These are phyloP conservation scores for Populus alba DNA, from an alignment of 345 rosid genomes.

Conservation along the genomic window DNA sequence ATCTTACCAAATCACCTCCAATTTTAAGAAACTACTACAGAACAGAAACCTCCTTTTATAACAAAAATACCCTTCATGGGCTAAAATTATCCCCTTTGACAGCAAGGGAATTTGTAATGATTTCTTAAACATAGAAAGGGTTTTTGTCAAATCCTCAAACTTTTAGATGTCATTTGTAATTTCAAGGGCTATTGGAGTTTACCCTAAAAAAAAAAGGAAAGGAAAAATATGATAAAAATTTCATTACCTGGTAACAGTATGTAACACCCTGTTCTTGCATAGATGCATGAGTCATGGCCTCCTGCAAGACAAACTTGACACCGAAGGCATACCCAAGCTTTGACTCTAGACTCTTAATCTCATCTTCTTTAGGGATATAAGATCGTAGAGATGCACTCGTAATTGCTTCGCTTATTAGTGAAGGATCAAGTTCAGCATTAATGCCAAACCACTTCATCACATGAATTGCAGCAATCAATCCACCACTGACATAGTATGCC, in stretches of 20 bases:
- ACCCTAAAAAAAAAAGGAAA: background rate
- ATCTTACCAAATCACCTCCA: background rate
- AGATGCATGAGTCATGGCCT: slow-evolving; percentile 75
- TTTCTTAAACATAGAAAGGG: background rate
- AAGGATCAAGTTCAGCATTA: slow-evolving; percentile 47
- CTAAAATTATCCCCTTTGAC: background rate
- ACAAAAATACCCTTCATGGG: background rate
- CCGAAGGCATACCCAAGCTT: slow-evolving; percentile 62
- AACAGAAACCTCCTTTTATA: background rate
- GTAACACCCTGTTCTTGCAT: slow-evolving; percentile 38
- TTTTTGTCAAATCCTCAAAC: background rate
- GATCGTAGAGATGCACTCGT: slow-evolving; percentile 41
- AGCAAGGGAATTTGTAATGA: background rate
- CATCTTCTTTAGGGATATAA: slow-evolving; percentile 44
- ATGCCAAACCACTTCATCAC: slow-evolving; percentile 78
- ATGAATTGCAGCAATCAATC: slow-evolving; percentile 59
- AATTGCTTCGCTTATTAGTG: slow-evolving; percentile 46
- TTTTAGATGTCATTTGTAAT: background rate
- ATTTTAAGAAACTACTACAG: background rate
- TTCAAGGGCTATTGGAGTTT: background rate
- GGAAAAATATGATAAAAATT: background rate
- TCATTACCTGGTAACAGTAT: slow-evolving; percentile 67
- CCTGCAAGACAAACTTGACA: slow-evolving; percentile 66
- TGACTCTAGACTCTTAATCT: slow-evolving; percentile 48
- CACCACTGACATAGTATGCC: slow-evolving; percentile 70